Conservation (phyloP, 2,329 filamentous ascomycete genomes). For the Rachicladosporium sp. region DNA sequence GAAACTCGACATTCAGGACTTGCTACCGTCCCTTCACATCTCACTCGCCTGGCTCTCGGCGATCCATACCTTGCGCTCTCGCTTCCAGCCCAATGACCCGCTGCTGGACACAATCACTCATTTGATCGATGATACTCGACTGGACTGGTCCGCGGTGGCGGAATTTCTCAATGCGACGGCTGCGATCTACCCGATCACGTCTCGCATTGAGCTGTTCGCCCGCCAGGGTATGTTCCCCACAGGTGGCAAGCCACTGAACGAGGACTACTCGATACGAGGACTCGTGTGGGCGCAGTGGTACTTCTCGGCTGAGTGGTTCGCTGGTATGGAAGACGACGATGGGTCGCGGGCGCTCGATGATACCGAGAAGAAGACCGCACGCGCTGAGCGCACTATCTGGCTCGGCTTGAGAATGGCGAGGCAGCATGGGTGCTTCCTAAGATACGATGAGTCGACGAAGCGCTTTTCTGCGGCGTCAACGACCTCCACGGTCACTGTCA, state of each 20-base stretch:
- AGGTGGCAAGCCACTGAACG: constrained; percentile 46
- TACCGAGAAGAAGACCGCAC: constrained; percentile 40
- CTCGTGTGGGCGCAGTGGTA: constrained; percentile 49
- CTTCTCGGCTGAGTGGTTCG: constrained; percentile 49
- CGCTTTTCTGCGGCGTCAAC: constrained; percentile 1
- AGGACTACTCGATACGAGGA: constrained; percentile 57
- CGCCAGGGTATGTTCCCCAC: constrained; percentile 26
- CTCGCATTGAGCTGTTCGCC: constrained; percentile 23
- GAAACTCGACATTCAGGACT: constrained; percentile 33
- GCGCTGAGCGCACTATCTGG: constrained; percentile 9
- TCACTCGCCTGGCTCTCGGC: constrained; percentile 47
- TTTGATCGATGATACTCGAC: not conserved
- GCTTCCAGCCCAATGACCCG: constrained; percentile 8
- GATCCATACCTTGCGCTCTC: constrained; percentile 8
- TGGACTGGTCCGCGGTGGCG: constrained; percentile 38
- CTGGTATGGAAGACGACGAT: constrained; percentile 52
- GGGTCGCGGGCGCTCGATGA: constrained; percentile 50
- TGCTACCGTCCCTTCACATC: constrained; percentile 49
- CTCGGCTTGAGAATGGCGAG: constrained; percentile 4
- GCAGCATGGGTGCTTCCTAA: constrained; percentile 2
- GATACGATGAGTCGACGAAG: constrained; percentile 3
- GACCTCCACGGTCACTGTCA: not conserved
- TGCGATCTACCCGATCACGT: constrained; percentile 24
- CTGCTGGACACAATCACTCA: constrained; percentile 16
- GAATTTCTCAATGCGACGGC: constrained; percentile 43